Evolutionary conservation across 495 filamentous ascomycete genomes (phyloP), one percentile per base, ranked within the genome.

Genomic region (Penicillium samsonianum): DNA sequence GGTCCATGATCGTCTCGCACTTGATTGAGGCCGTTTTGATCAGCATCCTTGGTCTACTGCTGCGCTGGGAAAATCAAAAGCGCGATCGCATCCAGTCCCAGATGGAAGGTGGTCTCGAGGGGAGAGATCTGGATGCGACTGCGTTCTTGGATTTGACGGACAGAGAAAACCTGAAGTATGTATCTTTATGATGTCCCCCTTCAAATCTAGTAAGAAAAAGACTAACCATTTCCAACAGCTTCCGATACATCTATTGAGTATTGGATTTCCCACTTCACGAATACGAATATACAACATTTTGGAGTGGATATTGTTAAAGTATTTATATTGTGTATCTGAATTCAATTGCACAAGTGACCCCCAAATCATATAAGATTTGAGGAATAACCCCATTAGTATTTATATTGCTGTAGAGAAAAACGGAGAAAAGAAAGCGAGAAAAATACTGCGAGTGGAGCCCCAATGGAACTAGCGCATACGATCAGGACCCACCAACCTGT

Each of bases 71-170:
- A 71, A 87, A 86, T 52, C 65, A 72, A 55, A 77, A 75, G 47
- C 77, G 83, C 10, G 84, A 86, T 63, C 68, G 67, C 8, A 73
- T 82, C 22, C 77, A 82, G 55, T 72, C 77, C 10, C 68, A 75
- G 54, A 68, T 74, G 63, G 73, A 79, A 42, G 72, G 76, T 35
- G 78, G 78, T 4, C 61, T 81, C 10, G 76, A 78, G 50, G 76
- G 75, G 2, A 68, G 80, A 51, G 80, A 82, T 63, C 63, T 84
- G 16, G 79, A 83, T 60, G 66, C 74, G 11, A 84, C 82, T 53
- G 82, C 81, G 11, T 86, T 85, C 47, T 72, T 76, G 57, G 83
- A 85, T 67, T 67, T 85, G 80, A 87, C 83, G 8, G 84, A 86
- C 67, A 64, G 73, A 40, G 81, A 85, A 72, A 85, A 85, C 48